Evolutionary conservation across 2,329 filamentous ascomycete genomes (phyloP).

Genomic region (Trichoderma hamatum): DNA sequence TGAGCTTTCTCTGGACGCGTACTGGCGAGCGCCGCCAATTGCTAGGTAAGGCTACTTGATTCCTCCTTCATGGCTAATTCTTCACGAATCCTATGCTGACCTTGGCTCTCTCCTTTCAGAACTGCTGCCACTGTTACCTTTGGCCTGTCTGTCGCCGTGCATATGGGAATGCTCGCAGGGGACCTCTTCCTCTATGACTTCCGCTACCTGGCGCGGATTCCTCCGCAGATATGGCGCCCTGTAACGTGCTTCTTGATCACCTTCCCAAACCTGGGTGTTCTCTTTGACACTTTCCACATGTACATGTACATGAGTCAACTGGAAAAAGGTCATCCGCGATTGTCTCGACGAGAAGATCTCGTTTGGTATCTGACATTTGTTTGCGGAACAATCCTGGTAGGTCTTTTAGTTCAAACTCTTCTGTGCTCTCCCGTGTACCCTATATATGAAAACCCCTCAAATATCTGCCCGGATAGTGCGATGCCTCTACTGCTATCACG

Average conservation of each 20-base stretch:
- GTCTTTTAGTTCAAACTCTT: conserved; percentile 42
- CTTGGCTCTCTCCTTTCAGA: conserved; percentile 47
- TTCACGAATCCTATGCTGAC: conserved; percentile 31
- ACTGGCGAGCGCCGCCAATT: conserved; percentile 47
- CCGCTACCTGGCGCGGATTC: conserved; percentile 55
- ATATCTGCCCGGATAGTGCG: conserved; percentile 80
- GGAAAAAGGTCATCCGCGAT: conserved; percentile 72
- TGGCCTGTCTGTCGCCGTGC: conserved; percentile 61
- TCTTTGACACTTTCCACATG: conserved; percentile 75
- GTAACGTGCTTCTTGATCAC: conserved; percentile 49
- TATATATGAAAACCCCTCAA: conserved; percentile 48
- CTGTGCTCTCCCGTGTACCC: conserved; percentile 24
- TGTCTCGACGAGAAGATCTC: conserved; percentile 75
- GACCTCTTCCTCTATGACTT: conserved; percentile 57
- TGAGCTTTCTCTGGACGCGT: conserved; percentile 39
- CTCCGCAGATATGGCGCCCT: conserved; percentile 49
- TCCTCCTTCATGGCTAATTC: background rate
- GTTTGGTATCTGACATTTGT: conserved; percentile 80
- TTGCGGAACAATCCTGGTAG: conserved; percentile 74
- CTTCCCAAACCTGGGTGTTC: conserved; percentile 48
- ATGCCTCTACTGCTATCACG: conserved; percentile 70
- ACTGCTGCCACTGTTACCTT: conserved; percentile 67
- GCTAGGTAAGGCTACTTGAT: conserved; percentile 44
- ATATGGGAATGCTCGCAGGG: conserved; percentile 56
- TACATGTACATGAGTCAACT: conserved; percentile 77